Evolutionary conservation across 768 basidiomycete genomes (phyloP), one percentile per base, ranked within the genome.

Genomic region (Ephemerocybe angulata): DNA sequence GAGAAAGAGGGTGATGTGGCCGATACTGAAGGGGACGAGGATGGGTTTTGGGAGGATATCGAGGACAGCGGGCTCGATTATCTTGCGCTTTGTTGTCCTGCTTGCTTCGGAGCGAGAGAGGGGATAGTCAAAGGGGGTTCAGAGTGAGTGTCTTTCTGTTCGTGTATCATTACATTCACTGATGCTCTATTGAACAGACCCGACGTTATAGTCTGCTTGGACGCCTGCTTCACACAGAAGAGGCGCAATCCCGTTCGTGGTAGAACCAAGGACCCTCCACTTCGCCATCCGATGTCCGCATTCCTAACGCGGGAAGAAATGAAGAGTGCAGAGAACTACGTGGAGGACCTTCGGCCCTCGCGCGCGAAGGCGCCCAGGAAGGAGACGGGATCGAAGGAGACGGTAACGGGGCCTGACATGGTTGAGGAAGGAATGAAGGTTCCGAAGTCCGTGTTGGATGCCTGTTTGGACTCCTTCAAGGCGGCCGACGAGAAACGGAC

Each of bases 151-250:
- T 43, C 10, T 10, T 24, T n/a, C 21, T 24, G 15, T 6, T 47
- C 27, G 15, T 47, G 6, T 4, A 22, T 7, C 21, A 10, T 41
- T 19, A 10, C 38, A 41, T 41, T 41, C 15, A 35, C 33, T 35
- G 33, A 35, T 17, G 8, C 8, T 35, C 17, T n/a, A 21, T 43
- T 31, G 15, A 22, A 19, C 43, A 56, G 53, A 12, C 31, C 41
- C 22, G 60, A 61, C 43, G 35, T 57, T 17, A 35, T 50, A 35
- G 58, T 60, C 3, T 63, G 59, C 33, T 10, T 58, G 6, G 60
- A 63, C 43, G 58, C 62, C 2, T 60, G 60, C 28, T 59, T 63
- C 35, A 58, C 54, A 1, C 62, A 63, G 27, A 63, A 59, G 44
- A 24, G 52, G 8, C n/a, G 49, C n/a, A n/a, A 43, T 1, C n/a